A percentile compares a stretch with the other conserved stretches of the same genome.
phyloP scores from a whole-genome alignment of 2,329 filamentous ascomycete species.

The Pyrenophora teres region DNA sequence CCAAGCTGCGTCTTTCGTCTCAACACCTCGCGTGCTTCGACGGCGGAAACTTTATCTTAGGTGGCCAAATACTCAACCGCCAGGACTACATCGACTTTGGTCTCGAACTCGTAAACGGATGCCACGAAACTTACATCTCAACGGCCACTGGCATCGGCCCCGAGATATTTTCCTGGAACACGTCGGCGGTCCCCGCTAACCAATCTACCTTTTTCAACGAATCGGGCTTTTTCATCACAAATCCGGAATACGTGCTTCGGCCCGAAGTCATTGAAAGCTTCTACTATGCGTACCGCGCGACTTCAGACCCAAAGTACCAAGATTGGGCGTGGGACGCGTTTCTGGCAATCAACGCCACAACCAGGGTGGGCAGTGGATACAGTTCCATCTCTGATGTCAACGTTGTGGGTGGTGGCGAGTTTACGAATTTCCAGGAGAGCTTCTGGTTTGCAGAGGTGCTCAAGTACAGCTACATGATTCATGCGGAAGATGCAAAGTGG shows the following conservation, averaged over 20 bases:
- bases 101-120: constrained; percentile 70
- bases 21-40: constrained; percentile 75
- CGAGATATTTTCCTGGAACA: constrained; percentile 58
- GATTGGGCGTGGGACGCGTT: constrained; percentile 86
- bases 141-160: constrained; percentile 78
- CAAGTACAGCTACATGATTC: constrained; percentile 81
- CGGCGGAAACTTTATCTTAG: constrained; percentile 84
- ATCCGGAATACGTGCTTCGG: constrained; percentile 68
- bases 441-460: constrained; percentile 88
- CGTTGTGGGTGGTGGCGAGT: constrained; percentile 62
- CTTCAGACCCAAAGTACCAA: constrained; percentile 74
- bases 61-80: constrained; percentile 69
- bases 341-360: constrained; percentile 66
- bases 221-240: constrained; percentile 73
- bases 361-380: constrained; percentile 69
- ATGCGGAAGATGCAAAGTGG: constrained; percentile 63
- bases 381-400: constrained; percentile 70
- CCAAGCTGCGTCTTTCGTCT: constrained; percentile 44
- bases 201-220: constrained; percentile 64
- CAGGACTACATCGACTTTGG: constrained; percentile 75
- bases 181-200: constrained; percentile 34
- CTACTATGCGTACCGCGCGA: constrained; percentile 86
- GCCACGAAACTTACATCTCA: constrained; percentile 71
- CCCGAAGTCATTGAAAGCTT: constrained; percentile 83
- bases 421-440: constrained; percentile 76